These are phyloP conservation scores for Macrophomina pseudophaseolina DNA, from an alignment of 2,329 filamentous ascomycete genomes.

Conservation along the genomic window DNA sequence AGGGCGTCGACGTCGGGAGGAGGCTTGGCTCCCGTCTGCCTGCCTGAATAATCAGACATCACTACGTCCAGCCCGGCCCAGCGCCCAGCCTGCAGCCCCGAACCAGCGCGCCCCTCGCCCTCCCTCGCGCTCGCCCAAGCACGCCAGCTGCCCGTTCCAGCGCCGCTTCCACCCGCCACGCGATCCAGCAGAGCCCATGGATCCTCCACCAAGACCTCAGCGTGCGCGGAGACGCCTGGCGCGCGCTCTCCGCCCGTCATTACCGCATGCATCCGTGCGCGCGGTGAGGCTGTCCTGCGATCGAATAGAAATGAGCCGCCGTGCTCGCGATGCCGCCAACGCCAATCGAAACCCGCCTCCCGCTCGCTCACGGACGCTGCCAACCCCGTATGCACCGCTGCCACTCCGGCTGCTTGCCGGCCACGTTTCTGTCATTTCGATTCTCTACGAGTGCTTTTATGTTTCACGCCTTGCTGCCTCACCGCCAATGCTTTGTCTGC, in stretches of 20 bases:
- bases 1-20: slow-evolving; percentile 20
- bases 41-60: slow-evolving; percentile 20
- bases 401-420: not conserved
- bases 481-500: slow-evolving; percentile 14
- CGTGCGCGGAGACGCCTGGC: not conserved
- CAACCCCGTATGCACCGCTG: not conserved
- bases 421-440: slow-evolving; percentile 7
- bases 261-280: slow-evolving; percentile 13
- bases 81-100: slow-evolving; percentile 1
- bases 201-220: not conserved
- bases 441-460: not conserved
- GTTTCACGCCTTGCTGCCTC: slow-evolving; percentile 12
- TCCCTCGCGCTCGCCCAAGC: not conserved
- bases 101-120: not conserved
- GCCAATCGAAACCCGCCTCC: slow-evolving; percentile 1
- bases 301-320: slow-evolving; percentile 12
- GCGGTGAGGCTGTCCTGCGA: slow-evolving; percentile 16
- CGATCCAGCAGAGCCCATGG: not conserved
- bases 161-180: slow-evolving; percentile 3
- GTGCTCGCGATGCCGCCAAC: not conserved
- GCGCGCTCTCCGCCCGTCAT: not conserved
- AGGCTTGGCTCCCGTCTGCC: slow-evolving; percentile 13
- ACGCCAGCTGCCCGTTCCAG: not conserved
- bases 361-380: not conserved
- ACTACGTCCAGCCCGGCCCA: not conserved